A percentile compares a stretch with the other conserved stretches of the same genome.
Conservation (phyloP, 306 rosid genomes). For the Cucurbita ficifolia region DNA sequence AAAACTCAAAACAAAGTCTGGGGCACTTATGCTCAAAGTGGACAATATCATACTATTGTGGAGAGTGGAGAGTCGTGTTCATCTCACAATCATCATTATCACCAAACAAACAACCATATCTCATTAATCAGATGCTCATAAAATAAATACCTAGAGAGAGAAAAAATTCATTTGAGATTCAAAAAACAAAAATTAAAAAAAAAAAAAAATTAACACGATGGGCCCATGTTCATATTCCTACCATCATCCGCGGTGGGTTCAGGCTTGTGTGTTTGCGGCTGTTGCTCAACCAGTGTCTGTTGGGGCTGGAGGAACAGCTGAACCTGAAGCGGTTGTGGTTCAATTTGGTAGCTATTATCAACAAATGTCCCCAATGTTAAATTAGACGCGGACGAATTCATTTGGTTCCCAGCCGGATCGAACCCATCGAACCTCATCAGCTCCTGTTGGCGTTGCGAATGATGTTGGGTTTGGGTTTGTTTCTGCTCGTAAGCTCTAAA, state of each 20-base stretch:
- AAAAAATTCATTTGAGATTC: slow-evolving; percentile 12
- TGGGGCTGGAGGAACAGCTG: slow-evolving; percentile 53
- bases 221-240: slow-evolving; percentile 38
- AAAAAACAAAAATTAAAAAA: neutral
- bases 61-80: too few species aligned
- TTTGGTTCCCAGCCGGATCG: slow-evolving; percentile 34
- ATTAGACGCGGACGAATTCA: slow-evolving; percentile 17
- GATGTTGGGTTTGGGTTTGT: neutral
- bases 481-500: slow-evolving; percentile 34
- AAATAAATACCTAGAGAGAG: too few species aligned
- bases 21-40: slow-evolving; percentile 9
- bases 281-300: slow-evolving; percentile 10
- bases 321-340: slow-evolving; percentile 34
- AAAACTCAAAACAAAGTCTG: too few species aligned
- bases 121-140: neutral
- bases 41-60: too few species aligned
- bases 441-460: slow-evolving; percentile 30
- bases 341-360: slow-evolving; percentile 40
- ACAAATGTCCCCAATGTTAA: slow-evolving; percentile 56
- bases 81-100: too few species aligned
- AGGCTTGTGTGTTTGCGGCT: slow-evolving; percentile 22
- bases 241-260: slow-evolving; percentile 34
- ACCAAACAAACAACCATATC: neutral
- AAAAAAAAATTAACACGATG: slow-evolving; percentile 31
- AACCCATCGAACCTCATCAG: slow-evolving; percentile 45